Base-by-base conservation (phyloP, 495 filamentous ascomycete species). In the Tetracladium setigerum region DNA sequence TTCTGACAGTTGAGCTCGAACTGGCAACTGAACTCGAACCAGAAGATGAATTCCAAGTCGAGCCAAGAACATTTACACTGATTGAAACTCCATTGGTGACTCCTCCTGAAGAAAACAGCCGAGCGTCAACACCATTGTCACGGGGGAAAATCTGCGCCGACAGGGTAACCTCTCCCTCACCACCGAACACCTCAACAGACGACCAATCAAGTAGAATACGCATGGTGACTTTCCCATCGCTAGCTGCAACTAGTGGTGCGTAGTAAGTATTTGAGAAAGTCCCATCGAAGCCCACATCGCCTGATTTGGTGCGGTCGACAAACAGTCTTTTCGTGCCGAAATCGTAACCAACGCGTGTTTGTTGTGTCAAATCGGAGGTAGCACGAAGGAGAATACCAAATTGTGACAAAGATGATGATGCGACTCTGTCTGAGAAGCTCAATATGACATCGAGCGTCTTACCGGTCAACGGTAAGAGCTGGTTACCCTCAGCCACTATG, bases 141-240 rank as follows among this genome's bases (percentile, higher is more conserved):
- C 36, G 18, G 1, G 65, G 62, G 38, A 67, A 68, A 11, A 68
- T 62, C 52, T 67, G 66, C 12, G 61, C 44, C 5, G 66, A 64
- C 16, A 68, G 3, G 9, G 58, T 58, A n/a, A 59, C 46, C 35
- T 68, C 62, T 1, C 65, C 64, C 19, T 53, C 22, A 1, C 62
- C 64, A 0, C 59, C 64, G 30, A 68, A 64, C 1, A 67, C 56
- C 36, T 67, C 64, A 22, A 68, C 59, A 16, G 56, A 58, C 18
- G 62, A 62, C 58, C 62, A 60, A 50, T 68, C 64, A 2, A 67
- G 52, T 30, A 62, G 54, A 15, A 67, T 50, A 8, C 53, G 48
- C 36, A 68, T 22, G 2, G 49, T 41, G 10, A 68, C 44, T 2
- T 22, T 56, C 8, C 57, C 58, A 27, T 27, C 7, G 22, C 22